These are phyloP conservation scores for Chrysoporthe deuterocubensis DNA, from an alignment of 2,329 filamentous ascomycete species.

Conservation along the genomic window DNA sequence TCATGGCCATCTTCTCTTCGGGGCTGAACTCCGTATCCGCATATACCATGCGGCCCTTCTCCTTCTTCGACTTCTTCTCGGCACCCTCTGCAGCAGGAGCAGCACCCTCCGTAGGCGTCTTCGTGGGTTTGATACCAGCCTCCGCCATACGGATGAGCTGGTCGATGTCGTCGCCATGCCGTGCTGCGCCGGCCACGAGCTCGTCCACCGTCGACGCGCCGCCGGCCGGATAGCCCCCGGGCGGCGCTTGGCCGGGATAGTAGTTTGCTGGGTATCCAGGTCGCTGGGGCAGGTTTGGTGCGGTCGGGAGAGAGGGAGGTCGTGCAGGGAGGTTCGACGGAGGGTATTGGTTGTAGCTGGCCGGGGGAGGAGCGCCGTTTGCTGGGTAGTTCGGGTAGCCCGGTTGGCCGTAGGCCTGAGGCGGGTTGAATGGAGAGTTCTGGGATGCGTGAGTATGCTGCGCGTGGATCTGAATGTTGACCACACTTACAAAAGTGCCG, in stretches of 20 bases:
- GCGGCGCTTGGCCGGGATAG: constrained; percentile 36
- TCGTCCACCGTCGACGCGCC: constrained; percentile 53
- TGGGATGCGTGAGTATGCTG: constrained; percentile 35
- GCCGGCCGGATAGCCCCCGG: constrained; percentile 34
- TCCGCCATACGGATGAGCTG: constrained; percentile 68
- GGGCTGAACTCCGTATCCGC: constrained; percentile 79
- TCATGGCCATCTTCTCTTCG: constrained; percentile 84
- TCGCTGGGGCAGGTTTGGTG: constrained; percentile 36
- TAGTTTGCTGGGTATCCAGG: constrained; percentile 36
- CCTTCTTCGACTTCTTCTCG: constrained; percentile 71
- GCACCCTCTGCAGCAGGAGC: constrained; percentile 44
- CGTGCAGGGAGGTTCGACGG: constrained; percentile 51
- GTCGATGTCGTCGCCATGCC: constrained; percentile 65
- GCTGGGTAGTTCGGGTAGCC: constrained; percentile 41
- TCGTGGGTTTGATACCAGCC: constrained; percentile 58
- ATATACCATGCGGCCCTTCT: constrained; percentile 73
- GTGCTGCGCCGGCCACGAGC: constrained; percentile 48
- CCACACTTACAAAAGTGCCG: constrained; percentile 61
- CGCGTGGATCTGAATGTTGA: constrained; percentile 11
- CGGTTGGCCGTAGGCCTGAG: constrained; percentile 37
- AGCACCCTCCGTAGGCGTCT: constrained; percentile 35
- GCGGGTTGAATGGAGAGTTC: constrained; percentile 50
- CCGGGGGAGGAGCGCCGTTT: constrained; percentile 41
- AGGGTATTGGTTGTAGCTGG: constrained; percentile 37
- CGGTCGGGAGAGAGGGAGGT: constrained; percentile 42